Evolutionary conservation across 164 flowering plant genomes (phyloP), one percentile per base, ranked within the genome.

Genomic region (Aristolochia fimbriata): DNA sequence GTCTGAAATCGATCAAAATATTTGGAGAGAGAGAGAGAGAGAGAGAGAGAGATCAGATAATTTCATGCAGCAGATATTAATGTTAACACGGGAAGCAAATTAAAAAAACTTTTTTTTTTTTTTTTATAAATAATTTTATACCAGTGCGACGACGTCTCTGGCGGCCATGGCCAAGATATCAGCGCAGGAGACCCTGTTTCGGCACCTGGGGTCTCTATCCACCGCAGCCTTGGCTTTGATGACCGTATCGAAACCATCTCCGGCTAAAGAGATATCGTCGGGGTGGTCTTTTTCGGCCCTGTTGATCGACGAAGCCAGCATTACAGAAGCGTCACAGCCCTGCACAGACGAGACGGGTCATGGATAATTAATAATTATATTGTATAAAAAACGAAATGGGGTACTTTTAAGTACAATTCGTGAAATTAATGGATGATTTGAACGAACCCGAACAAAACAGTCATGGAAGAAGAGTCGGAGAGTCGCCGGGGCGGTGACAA

Each of bases 241-340:
- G n/a, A 81, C 81, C 0, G 85, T 78, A 65, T 81, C 85, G 45
- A 81, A 81, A 14, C 82, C 85, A 55, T 81, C 85, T 17, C 85
- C 85, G 0, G 85, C 82, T 0, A 81, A 69, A 0, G 85, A 73
- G 56, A 77, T 47, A 51, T 78, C 68, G 19, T 78, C 85, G 0
- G 77, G 72, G 57, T 71, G 70, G 61, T 78, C 80, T 67, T 72
- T 76, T 71, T 76, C 81, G 0, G 84, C 78, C 2, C 41, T 54
- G 41, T 52, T 63, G 27, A 10, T 66, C 1, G 57, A 46, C 14
- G 70, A 72, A 0, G 68, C 58, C 2, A 77, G 50, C 37, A 79
- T 15, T 17, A 80, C 68, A 0, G 80, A 80, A 3, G 80, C 83
- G 54, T 80, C 83, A 53, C 83, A 80, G 0, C 83, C 83, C 80